phyloP scores from a whole-genome alignment of 2,329 filamentous ascomycete genomes.

The Tolypocladium paradoxum region DNA sequence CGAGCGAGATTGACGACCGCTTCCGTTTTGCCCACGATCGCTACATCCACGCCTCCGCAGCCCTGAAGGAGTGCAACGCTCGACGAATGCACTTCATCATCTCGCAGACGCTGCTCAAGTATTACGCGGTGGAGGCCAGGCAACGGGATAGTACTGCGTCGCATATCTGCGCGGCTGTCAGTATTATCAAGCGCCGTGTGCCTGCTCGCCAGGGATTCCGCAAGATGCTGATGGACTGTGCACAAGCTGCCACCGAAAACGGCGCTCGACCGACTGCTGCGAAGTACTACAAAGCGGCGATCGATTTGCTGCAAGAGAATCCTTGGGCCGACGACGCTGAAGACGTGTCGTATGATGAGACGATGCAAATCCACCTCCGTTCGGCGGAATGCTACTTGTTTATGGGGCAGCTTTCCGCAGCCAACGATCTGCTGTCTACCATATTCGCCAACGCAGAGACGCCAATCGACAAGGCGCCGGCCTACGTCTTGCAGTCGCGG shows the following conservation, averaged over 20 bases:
- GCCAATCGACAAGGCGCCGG: slow-evolving; percentile 69
- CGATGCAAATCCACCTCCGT: slow-evolving; percentile 65
- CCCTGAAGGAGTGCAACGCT: slow-evolving; percentile 57
- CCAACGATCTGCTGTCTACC: slow-evolving; percentile 55
- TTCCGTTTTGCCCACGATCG: slow-evolving; percentile 87
- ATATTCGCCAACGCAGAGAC: slow-evolving; percentile 62
- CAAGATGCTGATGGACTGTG: slow-evolving; percentile 67
- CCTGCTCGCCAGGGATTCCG: slow-evolving; percentile 54
- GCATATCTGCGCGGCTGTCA: slow-evolving; percentile 69
- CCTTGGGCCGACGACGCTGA: slow-evolving; percentile 61
- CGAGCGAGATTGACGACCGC: slow-evolving; percentile 73
- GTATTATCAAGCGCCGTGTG: slow-evolving; percentile 61
- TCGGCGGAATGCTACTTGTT: slow-evolving; percentile 77
- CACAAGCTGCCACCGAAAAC: slow-evolving; percentile 66
- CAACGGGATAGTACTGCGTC: slow-evolving; percentile 63
- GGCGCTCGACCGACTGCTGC: slow-evolving; percentile 74
- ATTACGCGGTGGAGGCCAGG: slow-evolving; percentile 49
- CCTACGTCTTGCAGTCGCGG: slow-evolving; percentile 73
- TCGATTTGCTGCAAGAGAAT: slow-evolving; percentile 66
- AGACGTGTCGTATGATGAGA: slow-evolving; percentile 81
- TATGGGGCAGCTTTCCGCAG: slow-evolving; percentile 59
- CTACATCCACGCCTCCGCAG: slow-evolving; percentile 64
- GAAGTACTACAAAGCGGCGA: slow-evolving; percentile 68
- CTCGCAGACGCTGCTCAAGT: slow-evolving; percentile 67
- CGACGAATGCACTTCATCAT: slow-evolving; percentile 87